Conservation (phyloP, 192 early-diverging fungal genomes). For the Backusella westeae region DNA sequence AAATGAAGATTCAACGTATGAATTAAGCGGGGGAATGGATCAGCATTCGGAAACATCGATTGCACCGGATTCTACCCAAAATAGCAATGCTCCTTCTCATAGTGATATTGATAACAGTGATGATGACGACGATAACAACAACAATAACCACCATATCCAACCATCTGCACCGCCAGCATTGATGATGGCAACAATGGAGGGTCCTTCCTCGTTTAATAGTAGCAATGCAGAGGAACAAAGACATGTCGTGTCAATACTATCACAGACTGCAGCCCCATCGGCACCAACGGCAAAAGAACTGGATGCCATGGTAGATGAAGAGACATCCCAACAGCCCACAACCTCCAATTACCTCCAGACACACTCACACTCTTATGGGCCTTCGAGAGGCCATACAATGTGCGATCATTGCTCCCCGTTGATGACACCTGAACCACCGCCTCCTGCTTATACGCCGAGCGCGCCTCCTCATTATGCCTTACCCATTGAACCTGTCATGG, state of each 20-base stretch:
- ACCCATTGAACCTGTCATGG: neutral
- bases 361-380: neutral
- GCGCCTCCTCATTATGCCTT: slow-evolving; percentile 16
- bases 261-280: slow-evolving; percentile 13
- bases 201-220: neutral
- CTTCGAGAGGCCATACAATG: neutral
- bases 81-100: neutral
- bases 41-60: neutral
- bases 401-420: neutral
- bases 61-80: neutral
- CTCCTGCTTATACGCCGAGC: slow-evolving; percentile 26
- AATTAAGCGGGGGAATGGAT: neutral
- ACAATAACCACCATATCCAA: neutral
- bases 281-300: slow-evolving; percentile 23
- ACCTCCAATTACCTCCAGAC: neutral
- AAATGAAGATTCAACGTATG: neutral
- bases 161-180: slow-evolving; percentile 16
- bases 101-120: neutral
- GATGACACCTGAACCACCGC: slow-evolving; percentile 8
- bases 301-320: neutral
- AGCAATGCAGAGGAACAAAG: neutral
- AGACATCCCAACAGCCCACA: neutral
- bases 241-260: neutral
- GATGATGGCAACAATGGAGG: neutral
- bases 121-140: neutral